A percentile compares a stretch with the other conserved stretches of the same genome.
Conservation (phyloP, 2,329 filamentous ascomycete genomes). For the Aspergillus sp. region DNA sequence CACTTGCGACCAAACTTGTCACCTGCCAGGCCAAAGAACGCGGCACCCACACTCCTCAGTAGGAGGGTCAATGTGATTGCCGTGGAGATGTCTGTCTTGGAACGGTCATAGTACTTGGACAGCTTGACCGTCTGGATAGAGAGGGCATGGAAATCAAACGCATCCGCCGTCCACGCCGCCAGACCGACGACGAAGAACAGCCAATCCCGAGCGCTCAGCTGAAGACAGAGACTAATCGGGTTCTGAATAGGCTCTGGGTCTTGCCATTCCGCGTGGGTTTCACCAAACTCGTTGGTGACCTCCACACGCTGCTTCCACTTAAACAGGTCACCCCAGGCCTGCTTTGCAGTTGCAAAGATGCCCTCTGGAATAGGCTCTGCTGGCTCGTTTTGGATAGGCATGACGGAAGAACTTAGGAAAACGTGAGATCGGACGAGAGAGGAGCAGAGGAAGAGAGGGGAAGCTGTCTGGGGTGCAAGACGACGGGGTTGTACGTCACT, state of each 20-base stretch:
- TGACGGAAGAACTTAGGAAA: background rate
- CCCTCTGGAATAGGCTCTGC: constrained; percentile 69
- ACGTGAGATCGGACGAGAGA: constrained; percentile 4
- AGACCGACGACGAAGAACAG: constrained; percentile 74
- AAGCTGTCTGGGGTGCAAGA: background rate
- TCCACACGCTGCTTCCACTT: constrained; percentile 72
- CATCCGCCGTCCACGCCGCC: constrained; percentile 74
- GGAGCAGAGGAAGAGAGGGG: background rate
- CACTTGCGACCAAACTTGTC: constrained; percentile 77
- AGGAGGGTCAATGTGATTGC: constrained; percentile 63
- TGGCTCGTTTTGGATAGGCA: constrained; percentile 39
- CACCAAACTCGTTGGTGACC: constrained; percentile 53
- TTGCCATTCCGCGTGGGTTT: constrained; percentile 67
- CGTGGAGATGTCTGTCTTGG: constrained; percentile 70
- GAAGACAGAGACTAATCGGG: constrained; percentile 66
- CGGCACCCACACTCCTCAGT: constrained; percentile 71
- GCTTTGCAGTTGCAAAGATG: constrained; percentile 62
- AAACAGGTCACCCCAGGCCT: constrained; percentile 65
- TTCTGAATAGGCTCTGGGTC: constrained; percentile 65
- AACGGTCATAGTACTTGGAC: constrained; percentile 56
- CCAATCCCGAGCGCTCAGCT: constrained; percentile 67
- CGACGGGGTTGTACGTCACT: constrained; percentile 1
- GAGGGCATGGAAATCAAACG: constrained; percentile 80
- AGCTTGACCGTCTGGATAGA: constrained; percentile 76
- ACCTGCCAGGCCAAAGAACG: constrained; percentile 71